Evolutionary conservation across 148 eudicot species (phyloP), one percentile per base, ranked within the genome.

Genomic region (Camellia granthamiana): DNA sequence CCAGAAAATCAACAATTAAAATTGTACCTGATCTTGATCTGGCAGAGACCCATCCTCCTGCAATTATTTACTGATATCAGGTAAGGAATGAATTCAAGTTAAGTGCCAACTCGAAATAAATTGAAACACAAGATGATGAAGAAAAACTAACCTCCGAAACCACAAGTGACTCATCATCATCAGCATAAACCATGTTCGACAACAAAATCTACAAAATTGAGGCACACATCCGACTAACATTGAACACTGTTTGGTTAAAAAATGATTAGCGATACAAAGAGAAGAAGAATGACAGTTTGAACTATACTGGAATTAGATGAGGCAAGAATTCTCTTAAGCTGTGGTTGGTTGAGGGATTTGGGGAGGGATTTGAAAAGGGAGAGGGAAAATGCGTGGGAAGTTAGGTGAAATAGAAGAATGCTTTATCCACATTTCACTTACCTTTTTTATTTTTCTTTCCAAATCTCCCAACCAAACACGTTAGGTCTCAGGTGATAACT

Each of bases 161-260:
- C 51, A 69, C 81, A 83, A 96, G 82, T 61, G 98, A 91, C 83
- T 96, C 99, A 76, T 96, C 99, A 86, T 96, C 99, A 76, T 93
- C 99, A 72, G 97, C 90, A 82, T 96, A 96, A 58, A 87, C 97
- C 99, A 96, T 96, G 86, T 96, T 96, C 72, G 98, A 92, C 85
- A 96, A 85, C 83, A 96, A 82, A 80, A 93, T 83, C 99, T 96
- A 77, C 85, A 89, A 77, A 82, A 79, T 79, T 52, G 43, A 56
- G 23, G 76, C 19, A 78, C 56, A 60, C 0, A 43, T 49, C 6
- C 47, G 46, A 77, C 16, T 18, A 73, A 59, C 12, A n/a, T 47
- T 79, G 42, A 67, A 13, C 19, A 78, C 14, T 54, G 56, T 60
- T 64, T 52, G 76, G 47, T 55, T 19, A 60, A 11, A 44, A 71